These are phyloP conservation scores for Tricholoma terreum DNA, from an alignment of 768 basidiomycete species.

Conservation along the genomic window DNA sequence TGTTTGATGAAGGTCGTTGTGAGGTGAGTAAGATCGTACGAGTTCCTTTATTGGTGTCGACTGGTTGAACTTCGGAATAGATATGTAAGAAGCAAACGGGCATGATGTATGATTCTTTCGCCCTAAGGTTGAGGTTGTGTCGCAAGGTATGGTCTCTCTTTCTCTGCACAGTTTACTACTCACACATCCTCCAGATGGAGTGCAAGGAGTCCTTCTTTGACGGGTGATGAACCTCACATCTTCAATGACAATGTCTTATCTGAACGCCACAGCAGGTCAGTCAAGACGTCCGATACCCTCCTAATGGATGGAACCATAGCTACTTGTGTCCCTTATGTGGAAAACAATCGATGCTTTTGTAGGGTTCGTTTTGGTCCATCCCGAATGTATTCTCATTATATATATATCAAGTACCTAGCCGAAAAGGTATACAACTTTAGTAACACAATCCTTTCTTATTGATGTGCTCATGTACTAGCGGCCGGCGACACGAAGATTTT, in stretches of 20 bases:
- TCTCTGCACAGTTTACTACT: background rate
- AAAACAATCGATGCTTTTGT: conserved; percentile 6
- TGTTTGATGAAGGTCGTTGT: conserved; percentile 58
- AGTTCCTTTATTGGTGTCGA: background rate
- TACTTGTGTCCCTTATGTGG: conserved; percentile 5
- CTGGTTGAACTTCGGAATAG: conserved; percentile 19
- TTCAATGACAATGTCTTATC: background rate
- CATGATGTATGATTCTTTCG: conserved; percentile 45
- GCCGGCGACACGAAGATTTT: background rate
- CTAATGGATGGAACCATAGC: background rate
- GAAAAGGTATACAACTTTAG: background rate
- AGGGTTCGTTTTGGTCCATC: background rate
- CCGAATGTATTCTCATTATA: background rate
- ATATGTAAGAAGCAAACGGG: conserved; percentile 36
- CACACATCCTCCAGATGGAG: background rate
- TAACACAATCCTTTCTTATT: background rate
- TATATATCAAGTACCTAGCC: background rate
- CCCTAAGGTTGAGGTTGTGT: conserved; percentile 47
- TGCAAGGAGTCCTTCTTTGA: background rate
- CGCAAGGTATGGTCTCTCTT: conserved; percentile 23
- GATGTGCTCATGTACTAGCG: background rate
- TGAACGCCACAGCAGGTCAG: background rate
- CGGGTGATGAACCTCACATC: background rate
- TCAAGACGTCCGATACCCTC: background rate
- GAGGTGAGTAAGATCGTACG: conserved; percentile 35